These are phyloP conservation scores for Rhododendron simsii DNA, from an alignment of 148 eudicot genomes.

Conservation along the genomic window DNA sequence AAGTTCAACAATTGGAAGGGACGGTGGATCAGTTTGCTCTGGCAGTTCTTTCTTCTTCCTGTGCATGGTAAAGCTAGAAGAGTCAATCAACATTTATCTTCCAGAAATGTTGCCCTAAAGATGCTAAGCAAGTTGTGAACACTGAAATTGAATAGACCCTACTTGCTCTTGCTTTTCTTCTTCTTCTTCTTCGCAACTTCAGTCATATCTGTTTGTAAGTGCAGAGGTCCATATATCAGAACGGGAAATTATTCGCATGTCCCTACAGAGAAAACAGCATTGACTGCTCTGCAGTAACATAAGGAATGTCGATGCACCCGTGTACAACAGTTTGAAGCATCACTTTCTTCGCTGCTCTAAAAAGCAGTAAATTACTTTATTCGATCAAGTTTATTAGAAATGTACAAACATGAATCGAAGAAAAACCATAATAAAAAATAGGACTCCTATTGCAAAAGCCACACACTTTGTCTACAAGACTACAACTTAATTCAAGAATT, in stretches of 20 bases:
- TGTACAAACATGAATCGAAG: neutral
- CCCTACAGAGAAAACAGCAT: neutral
- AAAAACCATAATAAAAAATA: neutral
- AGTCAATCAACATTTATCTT: neutral
- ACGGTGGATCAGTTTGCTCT: slow-evolving; percentile 91
- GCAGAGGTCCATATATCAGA: slow-evolving; percentile 9
- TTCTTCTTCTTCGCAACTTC: slow-evolving; percentile 90
- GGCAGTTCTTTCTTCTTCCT: slow-evolving; percentile 82
- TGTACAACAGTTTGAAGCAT: neutral
- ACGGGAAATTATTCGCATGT: neutral
- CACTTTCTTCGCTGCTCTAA: neutral
- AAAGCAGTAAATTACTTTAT: neutral
- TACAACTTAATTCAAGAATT: neutral
- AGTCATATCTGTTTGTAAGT: slow-evolving; percentile 17
- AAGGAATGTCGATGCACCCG: neutral
- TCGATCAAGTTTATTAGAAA: neutral
- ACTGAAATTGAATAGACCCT: slow-evolving; percentile 15
- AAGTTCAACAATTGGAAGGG: slow-evolving; percentile 79
- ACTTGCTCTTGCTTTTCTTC: slow-evolving; percentile 99
- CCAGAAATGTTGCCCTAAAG: neutral
- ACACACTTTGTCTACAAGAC: neutral
- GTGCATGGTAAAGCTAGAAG: slow-evolving; percentile 6
- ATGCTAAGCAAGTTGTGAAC: neutral
- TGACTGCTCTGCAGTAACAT: neutral
- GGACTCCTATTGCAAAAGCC: neutral